Conservation (phyloP, 129 eudicot genomes). For the Chrysanthemum makinoi region DNA sequence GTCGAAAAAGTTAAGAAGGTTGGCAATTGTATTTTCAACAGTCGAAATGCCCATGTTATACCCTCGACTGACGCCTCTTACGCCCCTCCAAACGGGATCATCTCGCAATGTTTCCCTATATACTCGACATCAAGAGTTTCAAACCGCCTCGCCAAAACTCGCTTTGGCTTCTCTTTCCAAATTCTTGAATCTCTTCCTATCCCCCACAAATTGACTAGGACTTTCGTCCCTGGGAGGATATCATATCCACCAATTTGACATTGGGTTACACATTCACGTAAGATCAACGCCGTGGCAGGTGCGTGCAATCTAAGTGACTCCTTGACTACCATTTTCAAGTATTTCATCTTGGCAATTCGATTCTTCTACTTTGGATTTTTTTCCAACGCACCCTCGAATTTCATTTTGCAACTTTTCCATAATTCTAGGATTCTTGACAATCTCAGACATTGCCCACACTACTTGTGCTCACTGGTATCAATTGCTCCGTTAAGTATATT, state of each 20-base stretch:
- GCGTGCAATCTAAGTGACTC: constrained; percentile 23
- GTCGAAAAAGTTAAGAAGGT: constrained; percentile 12
- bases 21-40: constrained; percentile 8
- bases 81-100: constrained; percentile 16
- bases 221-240: constrained; percentile 4
- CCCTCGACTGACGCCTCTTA: constrained; percentile 21
- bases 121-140: constrained; percentile 13
- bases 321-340: constrained; percentile 25
- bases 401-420: constrained; percentile 21
- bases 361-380: not conserved
- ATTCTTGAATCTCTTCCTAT: constrained; percentile 21
- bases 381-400: constrained; percentile 5
- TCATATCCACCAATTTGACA: constrained; percentile 20
- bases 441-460: constrained; percentile 3
- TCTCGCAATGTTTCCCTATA: not conserved
- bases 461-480: no score
- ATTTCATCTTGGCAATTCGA: constrained; percentile 9
- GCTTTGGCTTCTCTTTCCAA: constrained; percentile 11
- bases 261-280: constrained; percentile 11
- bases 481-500: no score
- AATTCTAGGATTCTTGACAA: not conserved
- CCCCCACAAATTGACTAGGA: constrained; percentile 17
- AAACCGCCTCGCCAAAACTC: constrained; percentile 19
- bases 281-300: constrained; percentile 1
- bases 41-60: not conserved